A percentile compares a stretch with the other conserved stretches of the same genome.
phyloP scores from a whole-genome alignment of 2,329 filamentous ascomycete genomes.

The Akanthomyces lecanii region DNA sequence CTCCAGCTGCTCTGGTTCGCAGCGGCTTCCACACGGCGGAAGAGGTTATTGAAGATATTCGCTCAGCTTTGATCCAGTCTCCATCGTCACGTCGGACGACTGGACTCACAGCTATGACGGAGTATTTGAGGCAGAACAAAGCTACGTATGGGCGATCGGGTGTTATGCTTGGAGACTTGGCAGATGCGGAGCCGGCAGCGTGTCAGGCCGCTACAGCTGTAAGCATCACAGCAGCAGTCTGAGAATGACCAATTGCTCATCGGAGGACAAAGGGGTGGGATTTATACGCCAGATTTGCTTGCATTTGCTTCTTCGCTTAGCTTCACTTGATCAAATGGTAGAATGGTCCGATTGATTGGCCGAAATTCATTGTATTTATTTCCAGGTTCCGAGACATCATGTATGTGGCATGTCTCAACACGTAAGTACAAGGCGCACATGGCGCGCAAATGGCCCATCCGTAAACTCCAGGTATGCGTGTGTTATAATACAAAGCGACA shows the following conservation, averaged over 20 bases:
- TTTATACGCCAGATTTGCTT: slow-evolving; percentile 1
- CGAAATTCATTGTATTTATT: slow-evolving; percentile 6
- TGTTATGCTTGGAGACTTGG: slow-evolving; percentile 5
- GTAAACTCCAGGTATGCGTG: slow-evolving; percentile 18
- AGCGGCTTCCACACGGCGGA: background rate
- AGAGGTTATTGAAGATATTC: slow-evolving; percentile 8
- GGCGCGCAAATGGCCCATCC: slow-evolving; percentile 6
- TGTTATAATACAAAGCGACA: slow-evolving; percentile 16
- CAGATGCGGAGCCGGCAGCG: background rate
- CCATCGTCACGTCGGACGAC: background rate
- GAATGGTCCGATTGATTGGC: background rate
- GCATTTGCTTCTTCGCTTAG: slow-evolving; percentile 8
- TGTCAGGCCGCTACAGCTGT: background rate
- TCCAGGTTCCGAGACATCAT: background rate
- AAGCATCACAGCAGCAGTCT: background rate
- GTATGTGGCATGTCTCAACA: background rate
- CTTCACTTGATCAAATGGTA: background rate
- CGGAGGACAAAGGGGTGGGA: background rate
- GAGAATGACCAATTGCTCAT: background rate
- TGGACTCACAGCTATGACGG: slow-evolving; percentile 3
- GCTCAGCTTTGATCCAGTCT: slow-evolving; percentile 1
- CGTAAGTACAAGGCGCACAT: slow-evolving; percentile 9
- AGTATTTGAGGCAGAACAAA: slow-evolving; percentile 7
- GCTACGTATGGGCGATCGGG: background rate
- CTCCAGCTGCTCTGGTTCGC: background rate